Evolutionary conservation across 345 rosid species (phyloP).

Genomic region (Lepidium didymum): DNA sequence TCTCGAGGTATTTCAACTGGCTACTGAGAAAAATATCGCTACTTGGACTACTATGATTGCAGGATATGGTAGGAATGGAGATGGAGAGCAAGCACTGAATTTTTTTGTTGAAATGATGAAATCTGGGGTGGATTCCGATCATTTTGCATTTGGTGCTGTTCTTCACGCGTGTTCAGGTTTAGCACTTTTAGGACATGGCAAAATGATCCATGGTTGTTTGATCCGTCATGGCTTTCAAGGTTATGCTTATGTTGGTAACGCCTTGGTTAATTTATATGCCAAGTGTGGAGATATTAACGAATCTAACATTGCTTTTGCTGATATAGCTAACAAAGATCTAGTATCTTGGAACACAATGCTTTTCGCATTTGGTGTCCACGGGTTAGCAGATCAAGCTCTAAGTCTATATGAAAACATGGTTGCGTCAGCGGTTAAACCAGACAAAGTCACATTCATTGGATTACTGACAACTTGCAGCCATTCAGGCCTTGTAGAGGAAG

Average conservation of each 20-base stretch:
- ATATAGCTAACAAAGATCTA: constrained; percentile 49
- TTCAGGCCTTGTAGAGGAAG: constrained; percentile 58
- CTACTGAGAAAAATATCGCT: constrained; percentile 53
- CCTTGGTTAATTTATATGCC: constrained; percentile 72
- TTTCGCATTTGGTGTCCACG: constrained; percentile 66
- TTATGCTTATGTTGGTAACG: constrained; percentile 56
- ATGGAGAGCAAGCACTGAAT: constrained; percentile 49
- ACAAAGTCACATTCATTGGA: constrained; percentile 69
- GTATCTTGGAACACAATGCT: constrained; percentile 75
- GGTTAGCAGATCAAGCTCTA: constrained; percentile 49
- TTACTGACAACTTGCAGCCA: constrained; percentile 75
- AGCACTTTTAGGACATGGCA: constrained; percentile 49
- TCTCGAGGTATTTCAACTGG: constrained; percentile 30
- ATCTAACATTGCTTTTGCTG: constrained; percentile 43
- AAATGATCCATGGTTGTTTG: constrained; percentile 63
- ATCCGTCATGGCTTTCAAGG: constrained; percentile 45
- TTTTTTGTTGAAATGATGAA: constrained; percentile 47
- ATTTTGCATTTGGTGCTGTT: constrained; percentile 51
- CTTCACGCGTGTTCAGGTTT: constrained; percentile 72
- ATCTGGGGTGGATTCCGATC: constrained; percentile 35
- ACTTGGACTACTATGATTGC: constrained; percentile 77
- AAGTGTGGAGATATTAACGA: constrained; percentile 58
- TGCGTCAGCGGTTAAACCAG: constrained; percentile 50
- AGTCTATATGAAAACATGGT: constrained; percentile 48
- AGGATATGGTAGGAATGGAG: constrained; percentile 53